Percentiles rank a stretch among this genome's conserved stretches.
Evolutionary conservation across 192 early-diverging fungal species (phyloP).

Genomic region (Coemansia sp.): DNA sequence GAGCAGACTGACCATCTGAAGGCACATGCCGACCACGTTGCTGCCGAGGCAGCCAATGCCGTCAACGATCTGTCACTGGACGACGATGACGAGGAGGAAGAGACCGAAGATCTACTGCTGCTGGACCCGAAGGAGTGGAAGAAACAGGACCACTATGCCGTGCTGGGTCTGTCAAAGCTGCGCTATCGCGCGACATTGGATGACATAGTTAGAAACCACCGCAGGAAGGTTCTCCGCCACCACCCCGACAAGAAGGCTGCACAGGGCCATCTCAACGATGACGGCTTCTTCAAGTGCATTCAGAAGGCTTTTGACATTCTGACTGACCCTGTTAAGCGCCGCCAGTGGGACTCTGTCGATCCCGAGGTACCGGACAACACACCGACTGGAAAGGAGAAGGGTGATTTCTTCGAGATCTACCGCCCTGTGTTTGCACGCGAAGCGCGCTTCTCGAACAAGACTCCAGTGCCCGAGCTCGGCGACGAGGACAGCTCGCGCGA

Average conservation of each 20-base stretch:
- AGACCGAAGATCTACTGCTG: conserved; percentile 68
- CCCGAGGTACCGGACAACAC: conserved; percentile 71
- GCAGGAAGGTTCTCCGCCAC: conserved; percentile 93
- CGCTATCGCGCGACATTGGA: conserved; percentile 88
- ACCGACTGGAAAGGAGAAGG: conserved; percentile 73
- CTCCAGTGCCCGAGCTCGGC: conserved; percentile 85
- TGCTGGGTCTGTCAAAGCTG: conserved; percentile 87
- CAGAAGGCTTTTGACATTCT: conserved; percentile 93
- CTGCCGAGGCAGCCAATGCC: conserved; percentile 44
- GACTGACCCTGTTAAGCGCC: conserved; percentile 83
- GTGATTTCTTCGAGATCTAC: conserved; percentile 80
- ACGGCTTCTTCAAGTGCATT: conserved; percentile 99
- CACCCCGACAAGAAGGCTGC: conserved; percentile 98
- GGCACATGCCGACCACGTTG: conserved; percentile 31
- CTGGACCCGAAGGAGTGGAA: conserved; percentile 96
- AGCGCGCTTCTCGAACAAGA: conserved; percentile 85
- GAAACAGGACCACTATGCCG: conserved; percentile 94
- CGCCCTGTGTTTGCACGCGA: conserved; percentile 84
- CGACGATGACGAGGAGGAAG: conserved; percentile 82
- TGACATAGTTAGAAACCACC: conserved; percentile 85
- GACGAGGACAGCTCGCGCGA: conserved; percentile 60
- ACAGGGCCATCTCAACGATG: conserved; percentile 73
- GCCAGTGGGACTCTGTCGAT: conserved; percentile 97
- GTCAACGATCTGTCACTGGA: conserved; percentile 49
- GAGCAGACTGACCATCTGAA: conserved; percentile 34